These are phyloP conservation scores for Solanum megistacrolobum DNA, from an alignment of 257 asterid genomes.

Conservation along the genomic window DNA sequence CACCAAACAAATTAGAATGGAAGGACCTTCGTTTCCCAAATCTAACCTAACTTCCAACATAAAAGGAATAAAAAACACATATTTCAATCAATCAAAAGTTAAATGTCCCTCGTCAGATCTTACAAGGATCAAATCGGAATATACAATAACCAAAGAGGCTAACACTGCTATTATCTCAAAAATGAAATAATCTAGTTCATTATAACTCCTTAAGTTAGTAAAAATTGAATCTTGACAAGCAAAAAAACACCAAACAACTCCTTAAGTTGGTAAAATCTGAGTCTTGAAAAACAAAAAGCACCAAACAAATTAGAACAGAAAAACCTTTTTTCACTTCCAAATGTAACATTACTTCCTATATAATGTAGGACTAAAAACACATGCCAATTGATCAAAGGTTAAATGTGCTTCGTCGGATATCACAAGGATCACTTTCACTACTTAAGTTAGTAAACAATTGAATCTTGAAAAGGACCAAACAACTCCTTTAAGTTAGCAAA, in stretches of 20 bases:
- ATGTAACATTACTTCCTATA: not conserved
- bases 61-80: not conserved
- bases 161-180: not conserved
- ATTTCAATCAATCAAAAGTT: not conserved
- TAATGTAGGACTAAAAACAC: not conserved
- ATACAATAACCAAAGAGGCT: not conserved
- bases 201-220: not conserved
- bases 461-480: not conserved
- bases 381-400: not conserved
- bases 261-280: not conserved
- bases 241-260: not conserved
- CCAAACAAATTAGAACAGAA: not conserved
- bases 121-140: not conserved
- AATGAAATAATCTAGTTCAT: not conserved
- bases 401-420: not conserved
- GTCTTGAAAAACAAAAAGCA: not conserved
- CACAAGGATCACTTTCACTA: not conserved
- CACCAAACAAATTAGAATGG: not conserved
- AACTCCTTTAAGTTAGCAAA: not conserved
- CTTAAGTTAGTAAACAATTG: not conserved
- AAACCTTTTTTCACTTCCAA: not conserved
- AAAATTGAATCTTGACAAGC: not conserved
- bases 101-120: not conserved
- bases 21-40: not conserved
- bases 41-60: not conserved